Evolutionary conservation across 108 stramenopile species (phyloP).

Genomic region (Stephanodiscus triporus): DNA sequence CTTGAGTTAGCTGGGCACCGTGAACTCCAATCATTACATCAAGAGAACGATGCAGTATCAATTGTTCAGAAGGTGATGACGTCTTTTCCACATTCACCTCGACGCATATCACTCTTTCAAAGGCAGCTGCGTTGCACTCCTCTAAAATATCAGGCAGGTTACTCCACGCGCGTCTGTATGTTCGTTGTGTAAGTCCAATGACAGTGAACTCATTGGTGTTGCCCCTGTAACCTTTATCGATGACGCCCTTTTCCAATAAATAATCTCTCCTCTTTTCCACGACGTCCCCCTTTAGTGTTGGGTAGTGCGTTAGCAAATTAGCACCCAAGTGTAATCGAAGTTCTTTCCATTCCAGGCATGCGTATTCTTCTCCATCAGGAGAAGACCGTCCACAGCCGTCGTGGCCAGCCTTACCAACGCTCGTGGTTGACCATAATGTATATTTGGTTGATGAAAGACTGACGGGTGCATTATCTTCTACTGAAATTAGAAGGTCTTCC

Average conservation of each 20-base stretch:
- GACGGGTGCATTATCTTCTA: neutral
- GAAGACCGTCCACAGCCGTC: constrained; percentile 10
- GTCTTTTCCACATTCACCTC: constrained; percentile 61
- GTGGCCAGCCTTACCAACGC: neutral
- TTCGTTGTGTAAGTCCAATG: constrained; percentile 19
- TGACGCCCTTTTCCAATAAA: constrained; percentile 11
- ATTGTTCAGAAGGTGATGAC: constrained; percentile 41
- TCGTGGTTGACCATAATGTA: constrained; percentile 39
- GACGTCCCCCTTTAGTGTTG: constrained; percentile 24
- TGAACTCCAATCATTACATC: constrained; percentile 65
- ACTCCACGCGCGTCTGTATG: constrained; percentile 15
- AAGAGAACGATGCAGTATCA: constrained; percentile 55
- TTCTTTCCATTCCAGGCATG: constrained; percentile 31
- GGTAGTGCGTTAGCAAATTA: constrained; percentile 39
- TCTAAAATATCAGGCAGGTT: constrained; percentile 28
- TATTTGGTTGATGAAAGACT: constrained; percentile 22
- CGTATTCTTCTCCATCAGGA: constrained; percentile 5
- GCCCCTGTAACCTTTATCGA: constrained; percentile 5
- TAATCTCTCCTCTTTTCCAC: constrained; percentile 9
- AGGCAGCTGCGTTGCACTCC: constrained; percentile 32
- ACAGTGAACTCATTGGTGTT: constrained; percentile 9
- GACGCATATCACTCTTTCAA: constrained; percentile 42
- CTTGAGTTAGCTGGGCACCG: constrained; percentile 63
- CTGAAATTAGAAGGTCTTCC: neutral
- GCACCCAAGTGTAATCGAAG: constrained; percentile 24